Evolutionary conservation across 2,329 filamentous ascomycete species (phyloP).

Genomic region (Bretziella fagacearum): DNA sequence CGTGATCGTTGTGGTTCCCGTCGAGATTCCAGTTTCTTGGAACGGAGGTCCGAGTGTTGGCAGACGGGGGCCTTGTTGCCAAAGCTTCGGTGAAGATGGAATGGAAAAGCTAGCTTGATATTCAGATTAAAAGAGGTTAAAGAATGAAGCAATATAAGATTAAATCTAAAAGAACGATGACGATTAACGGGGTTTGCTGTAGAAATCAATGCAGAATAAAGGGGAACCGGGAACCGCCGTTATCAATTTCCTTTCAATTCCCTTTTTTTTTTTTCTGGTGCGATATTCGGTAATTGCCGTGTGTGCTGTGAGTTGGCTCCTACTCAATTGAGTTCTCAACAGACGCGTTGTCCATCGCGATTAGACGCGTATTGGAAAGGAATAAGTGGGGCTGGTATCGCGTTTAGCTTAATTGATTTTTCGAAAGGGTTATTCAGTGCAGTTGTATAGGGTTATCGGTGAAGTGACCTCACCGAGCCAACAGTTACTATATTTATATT

Average conservation of each 20-base stretch:
- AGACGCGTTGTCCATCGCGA: neutral
- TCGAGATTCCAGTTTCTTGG: neutral
- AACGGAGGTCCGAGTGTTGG: neutral
- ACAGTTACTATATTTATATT: no score
- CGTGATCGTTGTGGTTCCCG: no score
- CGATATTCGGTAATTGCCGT: neutral
- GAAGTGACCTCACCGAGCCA: no score
- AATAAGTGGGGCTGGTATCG: neutral
- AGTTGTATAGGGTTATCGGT: no score
- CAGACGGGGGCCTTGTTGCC: neutral
- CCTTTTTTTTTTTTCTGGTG: neutral
- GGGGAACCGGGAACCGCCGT: neutral
- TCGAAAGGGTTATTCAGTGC: no score
- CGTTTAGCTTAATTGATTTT: no score
- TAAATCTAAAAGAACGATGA: neutral
- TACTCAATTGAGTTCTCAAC: neutral
- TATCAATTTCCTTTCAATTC: neutral
- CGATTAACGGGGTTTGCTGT: neutral
- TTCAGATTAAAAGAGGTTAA: neutral
- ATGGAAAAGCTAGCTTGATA: neutral
- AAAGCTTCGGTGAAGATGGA: neutral
- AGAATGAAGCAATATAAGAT: neutral
- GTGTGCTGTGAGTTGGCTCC: neutral
- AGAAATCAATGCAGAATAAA: neutral
- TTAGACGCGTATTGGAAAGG: neutral